A percentile compares a stretch with the other conserved stretches of the same genome.
Conservation (phyloP, 1,284 basidiomycete genomes). For the Ustilago xerochloae region DNA sequence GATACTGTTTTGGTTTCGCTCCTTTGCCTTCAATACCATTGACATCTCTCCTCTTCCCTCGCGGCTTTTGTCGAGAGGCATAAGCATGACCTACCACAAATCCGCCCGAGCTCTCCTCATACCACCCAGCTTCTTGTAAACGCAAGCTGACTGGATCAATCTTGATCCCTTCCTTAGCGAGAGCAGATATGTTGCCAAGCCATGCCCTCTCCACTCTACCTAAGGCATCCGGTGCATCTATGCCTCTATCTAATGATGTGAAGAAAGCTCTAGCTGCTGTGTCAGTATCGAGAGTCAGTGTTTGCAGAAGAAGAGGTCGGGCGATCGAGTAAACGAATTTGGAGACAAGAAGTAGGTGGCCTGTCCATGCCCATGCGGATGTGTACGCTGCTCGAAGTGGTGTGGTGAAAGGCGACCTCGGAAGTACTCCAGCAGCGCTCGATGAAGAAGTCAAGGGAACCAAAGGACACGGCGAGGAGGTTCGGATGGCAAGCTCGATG, state of each 20-base stretch:
- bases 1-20: conserved; percentile 14
- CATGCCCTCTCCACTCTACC: conserved; percentile 22
- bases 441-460: background rate
- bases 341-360: conserved; percentile 21
- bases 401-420: conserved; percentile 15
- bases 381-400: conserved; percentile 8
- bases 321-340: conserved; percentile 27
- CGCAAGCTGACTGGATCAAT: conserved; percentile 15
- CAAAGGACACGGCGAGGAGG: conserved; percentile 18
- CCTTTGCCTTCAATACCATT: background rate
- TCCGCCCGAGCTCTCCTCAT: conserved; percentile 37
- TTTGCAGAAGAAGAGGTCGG: conserved; percentile 26
- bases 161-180: background rate
- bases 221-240: background rate
- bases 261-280: conserved; percentile 8
- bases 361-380: conserved; percentile 20
- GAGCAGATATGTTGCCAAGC: conserved; percentile 30
- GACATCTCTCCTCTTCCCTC: background rate
- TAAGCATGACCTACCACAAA: conserved; percentile 46
- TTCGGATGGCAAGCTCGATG: conserved; percentile 33
- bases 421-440: background rate
- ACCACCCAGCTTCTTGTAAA: conserved; percentile 40
- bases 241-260: background rate
- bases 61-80: conserved; percentile 11
- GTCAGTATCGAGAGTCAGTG: conserved; percentile 25